Conservation (phyloP, 768 basidiomycete species). For the Boletellus ananas region DNA sequence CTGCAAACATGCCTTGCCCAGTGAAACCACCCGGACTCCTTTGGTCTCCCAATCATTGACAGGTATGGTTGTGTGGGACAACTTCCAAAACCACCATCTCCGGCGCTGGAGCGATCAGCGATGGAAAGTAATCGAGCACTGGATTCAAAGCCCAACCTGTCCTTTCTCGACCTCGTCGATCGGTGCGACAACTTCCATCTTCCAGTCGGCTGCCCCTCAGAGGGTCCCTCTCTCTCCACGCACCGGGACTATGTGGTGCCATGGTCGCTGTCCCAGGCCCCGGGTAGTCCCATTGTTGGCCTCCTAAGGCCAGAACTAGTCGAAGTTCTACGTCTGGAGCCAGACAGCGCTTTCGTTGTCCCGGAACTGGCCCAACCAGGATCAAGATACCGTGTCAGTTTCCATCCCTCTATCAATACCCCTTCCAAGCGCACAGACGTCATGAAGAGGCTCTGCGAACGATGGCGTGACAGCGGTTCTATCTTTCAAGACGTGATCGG, state of each 20-base stretch:
- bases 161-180: slow-evolving; percentile 63
- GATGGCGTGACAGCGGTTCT: slow-evolving; percentile 63
- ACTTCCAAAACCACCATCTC: too few relatives aligned
- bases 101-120: too few relatives aligned
- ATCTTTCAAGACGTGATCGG: slow-evolving; percentile 65
- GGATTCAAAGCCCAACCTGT: slow-evolving; percentile 13
- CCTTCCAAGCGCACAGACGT: slow-evolving; percentile 55
- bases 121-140: slow-evolving; percentile 3
- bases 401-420: slow-evolving; percentile 49
- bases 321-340: slow-evolving; percentile 48
- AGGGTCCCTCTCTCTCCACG: slow-evolving; percentile 23
- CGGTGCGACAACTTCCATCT: slow-evolving; percentile 67
- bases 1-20: too few relatives aligned
- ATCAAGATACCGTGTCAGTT: slow-evolving; percentile 39
- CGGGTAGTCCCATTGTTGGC: slow-evolving; percentile 55
- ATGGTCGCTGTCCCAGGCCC: slow-evolving; percentile 49
- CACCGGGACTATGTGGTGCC: slow-evolving; percentile 49
- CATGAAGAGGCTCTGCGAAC: slow-evolving; percentile 65
- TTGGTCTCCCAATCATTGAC: too few relatives aligned
- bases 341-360: slow-evolving; percentile 42
- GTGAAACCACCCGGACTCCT: too few relatives aligned
- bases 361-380: slow-evolving; percentile 25
- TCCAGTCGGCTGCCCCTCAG: slow-evolving; percentile 26
- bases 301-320: slow-evolving; percentile 57
- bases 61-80: too few relatives aligned